Base-by-base conservation (phyloP, 495 filamentous ascomycete species). In the Xylaria curta region DNA sequence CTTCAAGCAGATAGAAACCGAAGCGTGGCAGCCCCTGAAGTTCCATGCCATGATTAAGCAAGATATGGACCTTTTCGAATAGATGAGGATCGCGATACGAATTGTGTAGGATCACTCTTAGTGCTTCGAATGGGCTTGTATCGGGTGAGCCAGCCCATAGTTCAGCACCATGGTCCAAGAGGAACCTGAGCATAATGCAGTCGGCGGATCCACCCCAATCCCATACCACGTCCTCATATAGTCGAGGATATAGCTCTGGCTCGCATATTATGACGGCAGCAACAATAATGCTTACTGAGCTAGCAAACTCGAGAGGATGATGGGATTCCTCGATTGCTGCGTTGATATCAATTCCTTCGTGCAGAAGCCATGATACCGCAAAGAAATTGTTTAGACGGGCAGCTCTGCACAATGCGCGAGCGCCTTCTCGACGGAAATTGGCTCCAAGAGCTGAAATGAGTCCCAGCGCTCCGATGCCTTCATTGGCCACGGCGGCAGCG, bases 301-400 rank as follows among this genome's bases (percentile, higher is more conserved):
- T 4, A 9, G 46, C 4, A 17, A 17, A 0, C 3, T 15, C 3
- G 4, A 46, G 13, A 4, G 12, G 42, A 17, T 3, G 42, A 46
- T 46, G 13, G 42, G 72, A 46, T 38, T 38, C 6, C 24, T 64
- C 66, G 15, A 33, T 26, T 60, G 13, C 40, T 2, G 66, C 47
- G n/a, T 76, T 76, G n/a, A 76, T 58, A n/a, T 76, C 67, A 15
- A 76, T 73, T 24, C 70, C 73, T 36, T n/a, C 40, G 9, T 62
- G 53, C 10, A 76, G 54, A 7, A 76, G 47, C 70, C 69, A 76
- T 2, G 62, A 68, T 8, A 73, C 73, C 24, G 75, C 75, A 24
- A 46, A 42, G 24, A 66, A 73, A 21, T 75, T 76, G 31, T 75
- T 47, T 12, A 62, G 46, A 15, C 56, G 31, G 31, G 75, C 70